Percentiles rank a stretch among this genome's conserved stretches.
These are phyloP conservation scores for Jackrogersella multiformis DNA, from an alignment of 495 filamentous ascomycete species.

Conservation along the genomic window DNA sequence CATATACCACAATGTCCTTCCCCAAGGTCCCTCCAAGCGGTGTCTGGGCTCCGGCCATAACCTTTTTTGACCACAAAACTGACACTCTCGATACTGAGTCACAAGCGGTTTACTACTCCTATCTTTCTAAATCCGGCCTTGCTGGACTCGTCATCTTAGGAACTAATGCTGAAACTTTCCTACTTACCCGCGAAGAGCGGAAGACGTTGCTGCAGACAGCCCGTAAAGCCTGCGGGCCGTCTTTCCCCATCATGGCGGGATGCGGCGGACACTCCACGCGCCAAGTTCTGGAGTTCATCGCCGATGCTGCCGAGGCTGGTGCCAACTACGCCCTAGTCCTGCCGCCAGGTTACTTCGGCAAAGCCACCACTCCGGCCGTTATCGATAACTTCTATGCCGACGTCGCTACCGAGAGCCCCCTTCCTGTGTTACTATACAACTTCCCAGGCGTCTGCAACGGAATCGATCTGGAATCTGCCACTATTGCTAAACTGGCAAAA, in stretches of 20 bases:
- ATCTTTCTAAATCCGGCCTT: slow-evolving; percentile 64
- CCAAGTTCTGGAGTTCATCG: slow-evolving; percentile 67
- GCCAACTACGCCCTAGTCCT: slow-evolving; percentile 70
- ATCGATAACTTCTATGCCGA: slow-evolving; percentile 69
- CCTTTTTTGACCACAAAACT: slow-evolving; percentile 63
- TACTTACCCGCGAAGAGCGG: slow-evolving; percentile 70
- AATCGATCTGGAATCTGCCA: slow-evolving; percentile 71
- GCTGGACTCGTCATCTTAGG: slow-evolving; percentile 69
- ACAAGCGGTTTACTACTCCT: slow-evolving; percentile 63
- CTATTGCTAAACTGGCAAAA: slow-evolving; percentile 63
- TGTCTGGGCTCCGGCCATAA: slow-evolving; percentile 57
- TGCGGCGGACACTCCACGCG: slow-evolving; percentile 70
- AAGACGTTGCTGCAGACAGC: slow-evolving; percentile 60
- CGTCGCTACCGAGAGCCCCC: slow-evolving; percentile 58
- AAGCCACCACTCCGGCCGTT: slow-evolving; percentile 64
- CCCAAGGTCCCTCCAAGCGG: slow-evolving; percentile 52
- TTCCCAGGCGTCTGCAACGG: slow-evolving; percentile 79
- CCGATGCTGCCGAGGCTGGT: slow-evolving; percentile 65
- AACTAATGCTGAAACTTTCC: slow-evolving; percentile 73
- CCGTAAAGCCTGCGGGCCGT: slow-evolving; percentile 59
- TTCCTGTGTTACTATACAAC: slow-evolving; percentile 75
- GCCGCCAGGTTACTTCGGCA: slow-evolving; percentile 72
- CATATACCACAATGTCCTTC: slow-evolving; percentile 32
- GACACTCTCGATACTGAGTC: slow-evolving; percentile 61
- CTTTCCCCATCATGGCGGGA: slow-evolving; percentile 69